phyloP scores from a whole-genome alignment of 2,329 filamentous ascomycete species.

The Teratosphaeria destructans region DNA sequence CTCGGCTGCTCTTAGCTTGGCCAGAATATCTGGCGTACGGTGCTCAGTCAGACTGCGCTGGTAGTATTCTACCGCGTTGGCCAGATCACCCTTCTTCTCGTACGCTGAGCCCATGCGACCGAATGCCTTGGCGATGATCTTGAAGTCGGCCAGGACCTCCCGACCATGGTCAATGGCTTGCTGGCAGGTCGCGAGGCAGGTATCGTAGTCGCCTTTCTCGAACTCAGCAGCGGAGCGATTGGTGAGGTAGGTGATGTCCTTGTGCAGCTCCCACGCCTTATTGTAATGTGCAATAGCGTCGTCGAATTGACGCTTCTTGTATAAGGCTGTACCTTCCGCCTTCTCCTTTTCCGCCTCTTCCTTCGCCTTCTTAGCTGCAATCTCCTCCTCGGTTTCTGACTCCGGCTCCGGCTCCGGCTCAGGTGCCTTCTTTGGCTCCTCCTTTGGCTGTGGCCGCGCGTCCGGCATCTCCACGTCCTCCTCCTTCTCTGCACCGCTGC shows the following conservation, averaged over 20 bases:
- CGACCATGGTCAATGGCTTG: constrained; percentile 86
- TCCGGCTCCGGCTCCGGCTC: constrained; percentile 56
- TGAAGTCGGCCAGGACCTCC: constrained; percentile 87
- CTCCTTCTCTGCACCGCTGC: constrained; percentile 45
- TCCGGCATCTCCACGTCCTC: constrained; percentile 66
- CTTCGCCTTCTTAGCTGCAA: constrained; percentile 81
- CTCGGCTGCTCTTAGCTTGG: constrained; percentile 84
- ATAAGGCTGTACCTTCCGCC: constrained; percentile 82
- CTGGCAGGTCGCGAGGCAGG: constrained; percentile 74
- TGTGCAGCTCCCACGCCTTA: constrained; percentile 88
- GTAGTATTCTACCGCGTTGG: constrained; percentile 77
- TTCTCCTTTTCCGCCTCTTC: constrained; percentile 91
- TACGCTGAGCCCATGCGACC: constrained; percentile 89
- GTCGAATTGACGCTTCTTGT: constrained; percentile 98
- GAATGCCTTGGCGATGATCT: constrained; percentile 95
- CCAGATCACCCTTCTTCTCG: constrained; percentile 75
- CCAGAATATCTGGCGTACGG: constrained; percentile 84
- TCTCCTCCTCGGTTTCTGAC: constrained; percentile 69
- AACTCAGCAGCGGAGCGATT: constrained; percentile 90
- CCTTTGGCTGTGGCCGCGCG: constrained; percentile 54
- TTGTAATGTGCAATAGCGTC: constrained; percentile 87
- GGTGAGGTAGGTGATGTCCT: constrained; percentile 96
- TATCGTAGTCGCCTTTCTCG: constrained; percentile 90
- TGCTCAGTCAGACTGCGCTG: constrained; percentile 92
- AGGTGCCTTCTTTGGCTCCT: constrained; percentile 47